Evolutionary conservation across 805 yeast species (phyloP).

Genomic region (Ogataea haglerorum): DNA sequence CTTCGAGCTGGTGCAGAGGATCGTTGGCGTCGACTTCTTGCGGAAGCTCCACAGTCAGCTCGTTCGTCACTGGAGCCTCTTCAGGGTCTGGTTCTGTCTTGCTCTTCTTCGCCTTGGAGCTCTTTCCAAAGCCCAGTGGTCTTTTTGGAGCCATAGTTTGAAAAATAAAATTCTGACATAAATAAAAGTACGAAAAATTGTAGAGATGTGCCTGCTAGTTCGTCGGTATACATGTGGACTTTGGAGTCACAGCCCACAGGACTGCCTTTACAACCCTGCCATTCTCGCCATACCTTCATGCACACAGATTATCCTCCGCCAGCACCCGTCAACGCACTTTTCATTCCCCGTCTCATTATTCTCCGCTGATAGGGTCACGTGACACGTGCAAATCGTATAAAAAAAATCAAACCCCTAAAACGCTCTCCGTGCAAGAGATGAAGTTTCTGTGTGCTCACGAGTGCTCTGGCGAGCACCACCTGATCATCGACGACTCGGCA

Average conservation of each 20-base stretch:
- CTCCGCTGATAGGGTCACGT: constrained; percentile 10
- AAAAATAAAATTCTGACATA: constrained; percentile 15
- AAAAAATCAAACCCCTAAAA: not conserved
- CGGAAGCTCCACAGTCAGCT: constrained; percentile 63
- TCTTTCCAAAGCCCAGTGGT: constrained; percentile 62
- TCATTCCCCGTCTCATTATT: constrained; percentile 4
- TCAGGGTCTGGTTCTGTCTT: constrained; percentile 31
- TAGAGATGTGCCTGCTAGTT: not conserved
- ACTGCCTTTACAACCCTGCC: not conserved
- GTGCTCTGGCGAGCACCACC: constrained; percentile 50
- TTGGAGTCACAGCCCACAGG: not conserved
- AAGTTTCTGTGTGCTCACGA: constrained; percentile 40
- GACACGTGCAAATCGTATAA: constrained; percentile 8
- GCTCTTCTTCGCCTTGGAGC: constrained; percentile 43
- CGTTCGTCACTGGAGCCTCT: constrained; percentile 21
- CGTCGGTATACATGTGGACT: too few relatives aligned
- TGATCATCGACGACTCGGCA: constrained; percentile 51
- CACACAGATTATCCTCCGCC: not conserved
- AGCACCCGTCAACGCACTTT: not conserved
- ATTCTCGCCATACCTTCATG: not conserved
- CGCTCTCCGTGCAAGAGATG: constrained; percentile 1
- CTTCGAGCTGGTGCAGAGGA: constrained; percentile 72
- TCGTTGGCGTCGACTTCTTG: constrained; percentile 73
- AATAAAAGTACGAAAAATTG: constrained; percentile 3
- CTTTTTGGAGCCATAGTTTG: constrained; percentile 52